These are phyloP conservation scores for Litsea cubeba DNA, from an alignment of 164 flowering plant species.

Conservation along the genomic window DNA sequence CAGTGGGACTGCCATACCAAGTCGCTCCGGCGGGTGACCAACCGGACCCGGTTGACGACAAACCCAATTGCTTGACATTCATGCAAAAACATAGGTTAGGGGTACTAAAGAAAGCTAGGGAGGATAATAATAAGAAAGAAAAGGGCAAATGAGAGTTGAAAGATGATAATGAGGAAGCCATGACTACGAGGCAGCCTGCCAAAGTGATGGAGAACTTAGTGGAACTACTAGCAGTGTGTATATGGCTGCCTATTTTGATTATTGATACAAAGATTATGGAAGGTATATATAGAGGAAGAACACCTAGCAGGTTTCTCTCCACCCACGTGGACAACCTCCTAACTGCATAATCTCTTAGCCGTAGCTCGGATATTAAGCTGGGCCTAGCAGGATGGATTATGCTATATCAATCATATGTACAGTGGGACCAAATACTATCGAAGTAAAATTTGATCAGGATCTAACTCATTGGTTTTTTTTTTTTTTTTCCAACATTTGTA, in stretches of 20 bases:
- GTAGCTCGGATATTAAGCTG: neutral
- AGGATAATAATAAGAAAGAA: neutral
- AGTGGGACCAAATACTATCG: no score
- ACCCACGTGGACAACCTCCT: neutral
- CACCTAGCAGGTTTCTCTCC: neutral
- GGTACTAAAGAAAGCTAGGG: constrained; percentile 8
- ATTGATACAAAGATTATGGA: neutral
- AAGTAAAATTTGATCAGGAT: no score
- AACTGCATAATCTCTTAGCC: neutral
- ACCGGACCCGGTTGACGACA: constrained; percentile 17
- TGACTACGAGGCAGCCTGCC: constrained; percentile 1
- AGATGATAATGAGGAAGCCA: constrained; percentile 2
- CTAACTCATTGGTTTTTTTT: no score
- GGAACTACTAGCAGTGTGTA: neutral
- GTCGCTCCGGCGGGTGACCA: constrained; percentile 56
- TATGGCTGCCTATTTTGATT: neutral
- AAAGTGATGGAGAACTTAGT: neutral
- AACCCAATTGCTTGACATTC: constrained; percentile 15
- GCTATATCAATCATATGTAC: no score
- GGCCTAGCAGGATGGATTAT: neutral
- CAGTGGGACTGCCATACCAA: constrained; percentile 51
- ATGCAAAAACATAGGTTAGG: constrained; percentile 15
- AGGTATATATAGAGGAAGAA: constrained; percentile 11
- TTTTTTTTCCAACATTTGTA: no score
- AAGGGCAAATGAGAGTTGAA: neutral